A percentile compares a stretch with the other conserved stretches of the same genome.
These are phyloP conservation scores for Annona squamosa DNA, from an alignment of 164 flowering plant genomes.

Conservation along the genomic window DNA sequence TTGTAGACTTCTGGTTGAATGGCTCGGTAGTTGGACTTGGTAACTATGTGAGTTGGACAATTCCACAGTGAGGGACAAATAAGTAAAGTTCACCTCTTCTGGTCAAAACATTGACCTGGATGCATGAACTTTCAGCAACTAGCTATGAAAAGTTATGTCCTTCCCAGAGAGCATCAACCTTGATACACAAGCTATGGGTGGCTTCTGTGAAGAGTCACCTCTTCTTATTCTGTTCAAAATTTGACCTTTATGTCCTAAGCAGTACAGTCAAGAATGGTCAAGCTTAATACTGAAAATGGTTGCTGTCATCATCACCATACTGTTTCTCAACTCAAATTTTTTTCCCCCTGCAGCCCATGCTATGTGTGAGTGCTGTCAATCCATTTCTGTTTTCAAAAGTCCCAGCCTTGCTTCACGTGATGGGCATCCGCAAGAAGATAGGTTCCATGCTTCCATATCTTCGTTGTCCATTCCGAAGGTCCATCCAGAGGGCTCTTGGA, in stretches of 20 bases:
- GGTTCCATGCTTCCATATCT: conserved; percentile 71
- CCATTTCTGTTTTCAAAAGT: conserved; percentile 82
- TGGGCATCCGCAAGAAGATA: conserved; percentile 66
- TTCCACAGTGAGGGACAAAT: too few species aligned
- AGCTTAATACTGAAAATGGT: neutral
- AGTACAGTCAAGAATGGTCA: neutral
- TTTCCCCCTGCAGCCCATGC: conserved; percentile 78
- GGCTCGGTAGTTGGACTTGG: neutral
- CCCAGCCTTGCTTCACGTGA: conserved; percentile 68
- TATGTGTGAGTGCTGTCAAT: conserved; percentile 92
- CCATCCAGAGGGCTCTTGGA: conserved; percentile 68
- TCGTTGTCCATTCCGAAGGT: conserved; percentile 80
- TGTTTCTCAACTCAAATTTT: neutral
- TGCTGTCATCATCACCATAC: neutral
- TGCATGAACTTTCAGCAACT: too few species aligned
- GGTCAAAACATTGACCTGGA: too few species aligned
- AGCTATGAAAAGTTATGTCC: too few species aligned
- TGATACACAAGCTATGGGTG: too few species aligned
- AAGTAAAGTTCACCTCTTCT: too few species aligned
- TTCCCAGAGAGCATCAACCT: too few species aligned
- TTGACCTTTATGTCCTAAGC: too few species aligned
- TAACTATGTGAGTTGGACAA: neutral
- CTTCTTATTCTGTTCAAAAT: too few species aligned
- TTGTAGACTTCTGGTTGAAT: neutral
- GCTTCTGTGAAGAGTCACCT: too few species aligned